A percentile compares a stretch with the other conserved stretches of the same genome.
Conservation (phyloP, 192 early-diverging fungal genomes). For the Coemansia biformis region DNA sequence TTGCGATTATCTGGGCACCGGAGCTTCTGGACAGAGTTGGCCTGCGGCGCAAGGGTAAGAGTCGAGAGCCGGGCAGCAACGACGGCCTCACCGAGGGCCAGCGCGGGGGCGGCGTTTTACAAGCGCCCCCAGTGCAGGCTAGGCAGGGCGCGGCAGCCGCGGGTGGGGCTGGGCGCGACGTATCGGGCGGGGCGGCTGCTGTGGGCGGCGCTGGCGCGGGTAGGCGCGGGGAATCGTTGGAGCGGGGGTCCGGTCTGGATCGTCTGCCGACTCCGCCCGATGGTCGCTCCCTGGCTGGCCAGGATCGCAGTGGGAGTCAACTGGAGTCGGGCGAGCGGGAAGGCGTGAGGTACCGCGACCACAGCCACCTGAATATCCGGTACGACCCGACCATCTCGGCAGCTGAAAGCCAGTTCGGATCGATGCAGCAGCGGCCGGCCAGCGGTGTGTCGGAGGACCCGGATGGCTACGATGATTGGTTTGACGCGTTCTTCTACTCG, state of each 20-base stretch:
- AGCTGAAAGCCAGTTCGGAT: slow-evolving; percentile 7
- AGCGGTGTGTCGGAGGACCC: background rate
- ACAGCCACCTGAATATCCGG: slow-evolving; percentile 36
- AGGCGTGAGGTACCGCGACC: slow-evolving; percentile 46
- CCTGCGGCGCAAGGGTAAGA: background rate
- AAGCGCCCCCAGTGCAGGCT: background rate
- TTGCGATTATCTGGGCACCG: slow-evolving; percentile 33
- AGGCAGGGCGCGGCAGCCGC: background rate
- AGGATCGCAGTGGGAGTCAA: too few species aligned
- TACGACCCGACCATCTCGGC: slow-evolving; percentile 36
- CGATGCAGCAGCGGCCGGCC: slow-evolving; percentile 1
- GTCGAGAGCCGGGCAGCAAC: background rate
- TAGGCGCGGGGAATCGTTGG: too few species aligned
- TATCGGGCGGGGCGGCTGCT: too few species aligned
- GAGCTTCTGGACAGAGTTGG: slow-evolving; percentile 13
- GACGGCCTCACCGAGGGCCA: background rate
- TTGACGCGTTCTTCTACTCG: slow-evolving; percentile 32
- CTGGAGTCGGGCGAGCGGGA: too few species aligned
- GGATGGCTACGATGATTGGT: slow-evolving; percentile 35
- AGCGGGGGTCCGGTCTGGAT: too few species aligned
- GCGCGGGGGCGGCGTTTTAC: background rate
- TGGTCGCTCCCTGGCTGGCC: too few species aligned
- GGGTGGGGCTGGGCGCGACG: too few species aligned
- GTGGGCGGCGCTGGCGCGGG: too few species aligned
- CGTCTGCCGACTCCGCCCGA: too few species aligned